These are phyloP conservation scores for Trichosanthes cucumerina DNA, from an alignment of 306 rosid genomes.

Conservation along the genomic window DNA sequence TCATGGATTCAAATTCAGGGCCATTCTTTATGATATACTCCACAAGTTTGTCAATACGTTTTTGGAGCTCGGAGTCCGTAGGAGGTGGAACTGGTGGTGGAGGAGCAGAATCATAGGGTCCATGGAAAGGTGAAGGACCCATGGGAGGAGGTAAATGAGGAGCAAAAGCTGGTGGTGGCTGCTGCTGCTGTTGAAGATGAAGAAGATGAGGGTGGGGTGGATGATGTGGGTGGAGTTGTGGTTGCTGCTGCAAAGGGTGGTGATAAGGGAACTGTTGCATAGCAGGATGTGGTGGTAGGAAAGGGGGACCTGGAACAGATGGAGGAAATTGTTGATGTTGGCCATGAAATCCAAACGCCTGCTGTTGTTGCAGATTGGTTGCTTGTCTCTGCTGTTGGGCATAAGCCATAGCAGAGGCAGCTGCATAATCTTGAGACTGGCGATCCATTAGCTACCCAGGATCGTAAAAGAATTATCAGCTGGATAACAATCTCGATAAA, in stretches of 20 bases:
- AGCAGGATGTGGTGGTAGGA: constrained; percentile 66
- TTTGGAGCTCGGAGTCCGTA: constrained; percentile 85
- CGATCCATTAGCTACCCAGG: constrained; percentile 47
- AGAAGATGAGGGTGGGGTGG: constrained; percentile 52
- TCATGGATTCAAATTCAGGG: constrained; percentile 93
- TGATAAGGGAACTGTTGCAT: constrained; percentile 74
- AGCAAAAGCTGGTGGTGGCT: constrained; percentile 49
- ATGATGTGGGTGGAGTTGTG: constrained; percentile 39
- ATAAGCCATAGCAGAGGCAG: constrained; percentile 75
- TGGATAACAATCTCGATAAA: neutral
- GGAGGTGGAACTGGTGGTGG: constrained; percentile 70
- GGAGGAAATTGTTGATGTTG: constrained; percentile 84
- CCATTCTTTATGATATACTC: constrained; percentile 88
- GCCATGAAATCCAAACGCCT: constrained; percentile 64
- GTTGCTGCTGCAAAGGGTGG: constrained; percentile 50
- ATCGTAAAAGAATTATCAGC: neutral
- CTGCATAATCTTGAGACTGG: constrained; percentile 71
- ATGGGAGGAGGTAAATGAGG: constrained; percentile 56
- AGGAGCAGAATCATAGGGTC: constrained; percentile 37
- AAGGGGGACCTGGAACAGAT: constrained; percentile 67
- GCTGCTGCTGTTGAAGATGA: constrained; percentile 72
- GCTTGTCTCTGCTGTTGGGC: constrained; percentile 75
- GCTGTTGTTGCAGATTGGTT: constrained; percentile 53
- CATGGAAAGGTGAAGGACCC: constrained; percentile 46
- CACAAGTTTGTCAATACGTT: constrained; percentile 80